These are phyloP conservation scores for Xylaria curta DNA, from an alignment of 495 filamentous ascomycete genomes.

Conservation along the genomic window DNA sequence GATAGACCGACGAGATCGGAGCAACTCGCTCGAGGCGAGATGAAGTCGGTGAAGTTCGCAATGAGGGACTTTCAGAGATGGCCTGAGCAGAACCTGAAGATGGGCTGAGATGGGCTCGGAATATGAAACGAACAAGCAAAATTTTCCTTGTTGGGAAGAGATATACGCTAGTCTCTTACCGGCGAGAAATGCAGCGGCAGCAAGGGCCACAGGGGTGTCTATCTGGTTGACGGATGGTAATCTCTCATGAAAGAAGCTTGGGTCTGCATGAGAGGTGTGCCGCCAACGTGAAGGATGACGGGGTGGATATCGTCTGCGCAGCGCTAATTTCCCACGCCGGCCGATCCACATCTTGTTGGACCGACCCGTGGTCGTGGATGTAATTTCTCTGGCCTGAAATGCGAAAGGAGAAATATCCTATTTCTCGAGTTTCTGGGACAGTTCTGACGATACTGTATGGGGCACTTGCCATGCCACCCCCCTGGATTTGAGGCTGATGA, in stretches of 20 bases:
- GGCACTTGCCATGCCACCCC: constrained; percentile 14
- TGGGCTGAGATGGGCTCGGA: neutral
- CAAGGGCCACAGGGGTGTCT: constrained; percentile 14
- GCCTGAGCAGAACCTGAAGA: neutral
- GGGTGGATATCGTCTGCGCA: constrained; percentile 23
- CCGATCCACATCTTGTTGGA: constrained; percentile 28
- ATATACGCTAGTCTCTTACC: constrained; percentile 10
- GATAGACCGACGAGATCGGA: constrained; percentile 21
- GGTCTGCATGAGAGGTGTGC: constrained; percentile 23
- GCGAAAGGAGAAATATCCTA: constrained; percentile 12
- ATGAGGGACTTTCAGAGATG: neutral
- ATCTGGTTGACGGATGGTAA: constrained; percentile 17
- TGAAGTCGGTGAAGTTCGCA: neutral
- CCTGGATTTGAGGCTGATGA: constrained; percentile 26
- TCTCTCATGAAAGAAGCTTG: constrained; percentile 16
- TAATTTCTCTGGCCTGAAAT: constrained; percentile 10
- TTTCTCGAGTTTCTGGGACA: constrained; percentile 8
- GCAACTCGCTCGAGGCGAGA: constrained; percentile 14
- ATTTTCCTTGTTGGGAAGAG: constrained; percentile 7
- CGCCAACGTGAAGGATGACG: constrained; percentile 21
- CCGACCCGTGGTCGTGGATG: constrained; percentile 29
- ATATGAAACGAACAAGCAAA: constrained; percentile 21
- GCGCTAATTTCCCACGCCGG: constrained; percentile 27
- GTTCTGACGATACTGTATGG: constrained; percentile 26
- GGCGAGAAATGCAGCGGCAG: constrained; percentile 12